Evolutionary conservation across 2,329 filamentous ascomycete genomes (phyloP).

Genomic region (Stemphylium vesicarium): DNA sequence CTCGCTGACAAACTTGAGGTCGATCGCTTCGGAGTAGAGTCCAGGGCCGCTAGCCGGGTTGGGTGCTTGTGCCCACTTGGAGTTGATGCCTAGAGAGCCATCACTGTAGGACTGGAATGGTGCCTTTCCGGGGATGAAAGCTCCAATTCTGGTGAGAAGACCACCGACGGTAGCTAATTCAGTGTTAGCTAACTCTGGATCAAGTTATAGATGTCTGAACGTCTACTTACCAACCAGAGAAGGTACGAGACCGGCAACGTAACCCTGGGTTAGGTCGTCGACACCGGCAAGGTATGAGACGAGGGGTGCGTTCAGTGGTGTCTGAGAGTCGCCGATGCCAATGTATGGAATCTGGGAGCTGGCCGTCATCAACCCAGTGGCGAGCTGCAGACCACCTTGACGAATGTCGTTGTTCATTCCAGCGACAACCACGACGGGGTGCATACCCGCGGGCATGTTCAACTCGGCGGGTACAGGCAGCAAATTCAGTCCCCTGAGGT

Average conservation of each 20-base stretch:
- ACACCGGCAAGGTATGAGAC: conserved; percentile 6
- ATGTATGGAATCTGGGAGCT: conserved; percentile 11
- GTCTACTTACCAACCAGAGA: conserved; percentile 7
- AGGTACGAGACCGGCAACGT: conserved; percentile 4
- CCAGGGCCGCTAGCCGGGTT: conserved; percentile 12
- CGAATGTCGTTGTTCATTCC: conserved; percentile 10
- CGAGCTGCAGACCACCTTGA: conserved; percentile 8
- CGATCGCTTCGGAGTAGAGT: conserved; percentile 12
- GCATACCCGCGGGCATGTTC: conserved; percentile 6
- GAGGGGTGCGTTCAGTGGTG: conserved; percentile 11
- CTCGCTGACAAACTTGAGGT: conserved; percentile 15
- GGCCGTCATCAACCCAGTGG: conserved; percentile 4
- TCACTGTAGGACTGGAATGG: conserved; percentile 7
- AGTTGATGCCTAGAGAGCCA: conserved; percentile 7
- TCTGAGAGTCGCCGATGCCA: conserved; percentile 1
- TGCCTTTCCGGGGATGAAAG: conserved; percentile 8
- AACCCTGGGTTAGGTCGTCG: conserved; percentile 6
- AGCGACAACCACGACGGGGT: conserved; percentile 9
- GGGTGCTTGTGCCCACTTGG: conserved; percentile 12
- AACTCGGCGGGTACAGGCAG: neutral
- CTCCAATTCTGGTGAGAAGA: conserved; percentile 8
- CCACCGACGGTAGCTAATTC: conserved; percentile 6
- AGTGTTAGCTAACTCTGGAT: neutral
- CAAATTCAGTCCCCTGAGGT: conserved; percentile 6
- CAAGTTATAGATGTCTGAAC: neutral